Base-by-base conservation (phyloP, 2,329 filamentous ascomycete species). In the Ascochyta clinopodiicola region DNA sequence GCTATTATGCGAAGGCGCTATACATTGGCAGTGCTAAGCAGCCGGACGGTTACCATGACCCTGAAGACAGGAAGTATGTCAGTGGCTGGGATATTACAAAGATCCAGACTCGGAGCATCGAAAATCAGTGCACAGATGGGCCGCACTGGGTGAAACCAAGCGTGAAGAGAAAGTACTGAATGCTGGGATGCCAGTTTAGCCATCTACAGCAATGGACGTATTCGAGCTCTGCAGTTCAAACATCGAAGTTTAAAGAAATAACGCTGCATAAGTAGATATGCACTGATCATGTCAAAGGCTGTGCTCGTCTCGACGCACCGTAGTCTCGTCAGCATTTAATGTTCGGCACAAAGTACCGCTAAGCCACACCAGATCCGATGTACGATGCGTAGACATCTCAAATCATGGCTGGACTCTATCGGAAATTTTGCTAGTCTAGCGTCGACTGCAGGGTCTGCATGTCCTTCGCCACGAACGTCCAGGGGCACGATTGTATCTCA, bases 71-170 rank as follows among this genome's bases (percentile, higher is more conserved):
- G n/a, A 53, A 39, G 34, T 72, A 63, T 36, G 59, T 68, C 27
- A 66, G 67, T 13, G 70, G 69, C 12, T 73, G 70, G 68, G 66
- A 70, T 45, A 43, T 59, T 3, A 62, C 60, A 0, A 67, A 66
- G 31, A 72, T 73, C 27, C 48, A 63, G 43, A 60, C 58, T 22
- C 45, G 25, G 44, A 43, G 32, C 19, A 9, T 51, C 6, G 44
- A 56, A 24, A 45, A 60, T 12, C 40, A 25, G n/a, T 63, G 61
- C 45, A 54, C 40, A 19, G 58, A 59, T n/a, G 58, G 56, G 8
- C 19, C 52, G 37, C 55, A 59, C 44, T 61, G 55, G 55, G 39
- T 57, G 5, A 57, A 54, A 48, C 55, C 55, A 42, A 55, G 52
- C 42, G 25, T 55, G 3, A 45, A 55, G 13, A 45, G 52, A 19